Percentiles rank a stretch among this genome's conserved stretches.
phyloP scores from a whole-genome alignment of 768 basidiomycete species.

The Inosperma sp. region DNA sequence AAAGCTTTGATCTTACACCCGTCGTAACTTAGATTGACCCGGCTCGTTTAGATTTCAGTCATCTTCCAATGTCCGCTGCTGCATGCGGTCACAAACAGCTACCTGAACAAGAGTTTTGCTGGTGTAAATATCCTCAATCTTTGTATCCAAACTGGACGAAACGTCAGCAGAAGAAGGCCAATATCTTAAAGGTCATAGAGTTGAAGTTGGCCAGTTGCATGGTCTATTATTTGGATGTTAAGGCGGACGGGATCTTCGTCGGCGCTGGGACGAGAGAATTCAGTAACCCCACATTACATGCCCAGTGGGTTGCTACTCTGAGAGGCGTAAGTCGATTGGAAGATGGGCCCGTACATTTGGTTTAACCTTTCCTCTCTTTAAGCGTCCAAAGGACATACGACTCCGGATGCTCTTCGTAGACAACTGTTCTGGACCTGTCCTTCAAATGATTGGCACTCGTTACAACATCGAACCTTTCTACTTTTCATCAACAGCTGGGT shows the following conservation, averaged over 20 bases:
- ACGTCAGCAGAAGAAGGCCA: constrained; percentile 38
- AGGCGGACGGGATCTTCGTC: constrained; percentile 31
- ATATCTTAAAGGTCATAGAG: constrained; percentile 30
- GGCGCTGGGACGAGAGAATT: constrained; percentile 20
- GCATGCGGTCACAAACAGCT: constrained; percentile 24
- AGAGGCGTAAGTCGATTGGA: constrained; percentile 23
- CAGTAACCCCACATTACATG: constrained; percentile 31
- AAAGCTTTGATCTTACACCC: not conserved
- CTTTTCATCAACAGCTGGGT: constrained; percentile 56
- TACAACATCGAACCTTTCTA: constrained; percentile 61
- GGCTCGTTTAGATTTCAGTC: constrained; percentile 20
- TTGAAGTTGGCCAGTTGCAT: constrained; percentile 23
- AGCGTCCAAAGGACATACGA: constrained; percentile 31
- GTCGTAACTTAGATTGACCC: constrained; percentile 23
- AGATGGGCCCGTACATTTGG: not conserved
- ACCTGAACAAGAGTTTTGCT: constrained; percentile 24
- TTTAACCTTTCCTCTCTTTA: not conserved
- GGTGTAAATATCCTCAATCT: constrained; percentile 46
- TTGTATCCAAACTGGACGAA: constrained; percentile 55
- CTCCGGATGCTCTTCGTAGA: constrained; percentile 46
- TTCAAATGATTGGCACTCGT: constrained; percentile 53
- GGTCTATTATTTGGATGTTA: constrained; percentile 40
- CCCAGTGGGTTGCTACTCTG: constrained; percentile 16
- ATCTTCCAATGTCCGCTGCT: constrained; percentile 15
- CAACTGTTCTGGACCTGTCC: constrained; percentile 41